phyloP scores from a whole-genome alignment of 2,329 filamentous ascomycete species.

The Beauveria brongniartii region DNA sequence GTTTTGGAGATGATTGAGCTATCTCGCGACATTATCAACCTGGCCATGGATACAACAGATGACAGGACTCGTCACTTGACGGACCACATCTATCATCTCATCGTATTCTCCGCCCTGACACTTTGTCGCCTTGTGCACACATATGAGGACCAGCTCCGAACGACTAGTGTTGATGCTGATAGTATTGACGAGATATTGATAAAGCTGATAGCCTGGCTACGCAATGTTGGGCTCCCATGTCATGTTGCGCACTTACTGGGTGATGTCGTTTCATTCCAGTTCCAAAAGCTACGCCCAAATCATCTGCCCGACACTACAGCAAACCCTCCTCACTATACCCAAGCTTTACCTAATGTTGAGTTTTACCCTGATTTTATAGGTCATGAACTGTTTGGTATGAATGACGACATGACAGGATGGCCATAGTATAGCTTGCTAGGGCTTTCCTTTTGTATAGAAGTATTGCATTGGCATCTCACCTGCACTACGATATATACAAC shows the following conservation, averaged over 20 bases:
- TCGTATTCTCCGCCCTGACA: constrained; percentile 21
- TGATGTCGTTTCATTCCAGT: constrained; percentile 17
- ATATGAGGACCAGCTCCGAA: constrained; percentile 17
- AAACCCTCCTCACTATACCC: no score
- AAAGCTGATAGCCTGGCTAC: constrained; percentile 18
- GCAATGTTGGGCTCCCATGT: constrained; percentile 18
- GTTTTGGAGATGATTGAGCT: constrained; percentile 19
- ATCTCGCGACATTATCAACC: constrained; percentile 19
- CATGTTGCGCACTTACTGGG: constrained; percentile 20
- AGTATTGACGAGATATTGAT: not conserved
- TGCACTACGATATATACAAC: no score
- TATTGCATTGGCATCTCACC: no score
- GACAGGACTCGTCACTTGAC: constrained; percentile 22
- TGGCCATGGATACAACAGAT: constrained; percentile 22
- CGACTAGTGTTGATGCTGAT: constrained; percentile 13
- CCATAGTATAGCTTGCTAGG: no score
- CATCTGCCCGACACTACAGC: not conserved
- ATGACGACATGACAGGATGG: no score
- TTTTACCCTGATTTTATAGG: no score
- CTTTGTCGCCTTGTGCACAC: constrained; percentile 17
- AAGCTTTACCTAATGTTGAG: no score
- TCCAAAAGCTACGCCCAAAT: constrained; percentile 15
- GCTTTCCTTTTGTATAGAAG: no score
- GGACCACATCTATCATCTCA: constrained; percentile 22
- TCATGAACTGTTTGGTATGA: no score